These are phyloP conservation scores for Leccinum incarnatum DNA, from an alignment of 768 basidiomycete genomes.

Conservation along the genomic window DNA sequence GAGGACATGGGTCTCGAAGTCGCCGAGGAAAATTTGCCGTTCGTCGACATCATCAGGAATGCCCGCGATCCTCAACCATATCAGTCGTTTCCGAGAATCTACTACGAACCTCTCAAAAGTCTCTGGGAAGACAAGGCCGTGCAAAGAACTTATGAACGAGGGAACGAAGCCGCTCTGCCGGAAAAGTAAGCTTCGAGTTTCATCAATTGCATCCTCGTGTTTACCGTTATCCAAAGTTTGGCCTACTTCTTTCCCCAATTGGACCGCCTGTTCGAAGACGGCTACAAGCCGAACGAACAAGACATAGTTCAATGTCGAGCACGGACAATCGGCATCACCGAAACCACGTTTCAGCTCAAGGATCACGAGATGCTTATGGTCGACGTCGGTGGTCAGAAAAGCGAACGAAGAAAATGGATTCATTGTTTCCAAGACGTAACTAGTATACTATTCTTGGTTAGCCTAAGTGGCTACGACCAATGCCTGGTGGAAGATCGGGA, in stretches of 20 bases:
- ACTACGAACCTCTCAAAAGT: slow-evolving; percentile 59
- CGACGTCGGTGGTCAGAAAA: slow-evolving; percentile 93
- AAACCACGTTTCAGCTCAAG: slow-evolving; percentile 76
- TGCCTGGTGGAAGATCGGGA: slow-evolving; percentile 92
- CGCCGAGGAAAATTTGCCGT: slow-evolving; percentile 52
- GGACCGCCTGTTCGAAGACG: slow-evolving; percentile 73
- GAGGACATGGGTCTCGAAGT: slow-evolving; percentile 83
- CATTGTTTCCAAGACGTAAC: slow-evolving; percentile 96
- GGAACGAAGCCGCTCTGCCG: slow-evolving; percentile 88
- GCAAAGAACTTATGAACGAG: slow-evolving; percentile 71
- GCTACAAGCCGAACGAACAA: slow-evolving; percentile 74
- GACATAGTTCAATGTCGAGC: slow-evolving; percentile 87
- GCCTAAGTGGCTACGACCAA: slow-evolving; percentile 91
- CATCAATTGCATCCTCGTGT: background rate
- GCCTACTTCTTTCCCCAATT: slow-evolving; percentile 76
- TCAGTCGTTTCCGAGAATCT: slow-evolving; percentile 72
- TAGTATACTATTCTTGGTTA: slow-evolving; percentile 87
- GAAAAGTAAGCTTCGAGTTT: slow-evolving; percentile 64
- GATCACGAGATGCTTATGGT: slow-evolving; percentile 90
- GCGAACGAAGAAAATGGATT: slow-evolving; percentile 90
- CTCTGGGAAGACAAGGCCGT: slow-evolving; percentile 81
- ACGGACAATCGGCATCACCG: slow-evolving; percentile 88
- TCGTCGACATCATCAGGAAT: slow-evolving; percentile 62
- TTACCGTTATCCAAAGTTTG: slow-evolving; percentile 41
- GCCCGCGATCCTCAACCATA: slow-evolving; percentile 74